phyloP scores from a whole-genome alignment of 2,329 filamentous ascomycete species.

The Cercospora sp. region DNA sequence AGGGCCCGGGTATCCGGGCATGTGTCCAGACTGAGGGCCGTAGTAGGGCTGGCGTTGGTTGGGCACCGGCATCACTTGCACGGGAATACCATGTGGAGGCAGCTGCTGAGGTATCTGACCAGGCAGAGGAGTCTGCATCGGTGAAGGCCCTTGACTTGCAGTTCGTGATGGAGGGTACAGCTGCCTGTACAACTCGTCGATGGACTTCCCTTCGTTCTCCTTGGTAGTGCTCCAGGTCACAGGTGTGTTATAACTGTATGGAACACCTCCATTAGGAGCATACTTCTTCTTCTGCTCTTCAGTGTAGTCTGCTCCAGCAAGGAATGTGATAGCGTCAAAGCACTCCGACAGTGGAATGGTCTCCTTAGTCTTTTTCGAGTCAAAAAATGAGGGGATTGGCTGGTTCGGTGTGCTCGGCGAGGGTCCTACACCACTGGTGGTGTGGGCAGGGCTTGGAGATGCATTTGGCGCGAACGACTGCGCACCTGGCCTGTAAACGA shows the following conservation, averaged over 20 bases:
- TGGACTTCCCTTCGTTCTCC: conserved; percentile 74
- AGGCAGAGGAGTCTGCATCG: conserved; percentile 59
- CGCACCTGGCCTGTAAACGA: conserved; percentile 81
- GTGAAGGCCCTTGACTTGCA: conserved; percentile 59
- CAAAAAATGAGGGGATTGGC: conserved; percentile 32
- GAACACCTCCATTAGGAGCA: conserved; percentile 77
- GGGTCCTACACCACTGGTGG: conserved; percentile 29
- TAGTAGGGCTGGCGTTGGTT: conserved; percentile 76
- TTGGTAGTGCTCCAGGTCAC: conserved; percentile 78
- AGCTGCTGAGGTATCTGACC: conserved; percentile 77
- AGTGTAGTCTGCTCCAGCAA: conserved; percentile 61
- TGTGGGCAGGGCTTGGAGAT: conserved; percentile 64
- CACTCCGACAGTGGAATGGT: conserved; percentile 52
- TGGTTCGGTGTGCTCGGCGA: conserved; percentile 25
- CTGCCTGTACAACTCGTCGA: conserved; percentile 75
- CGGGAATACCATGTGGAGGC: conserved; percentile 71
- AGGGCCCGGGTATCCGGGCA: conserved; percentile 48
- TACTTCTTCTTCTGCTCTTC: conserved; percentile 60
- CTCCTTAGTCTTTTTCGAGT: conserved; percentile 57
- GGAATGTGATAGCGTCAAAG: conserved; percentile 66
- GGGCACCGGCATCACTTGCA: conserved; percentile 67
- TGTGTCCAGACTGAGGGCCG: conserved; percentile 70
- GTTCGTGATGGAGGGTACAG: conserved; percentile 72
- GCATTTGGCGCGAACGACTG: conserved; percentile 78
- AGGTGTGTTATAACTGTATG: conserved; percentile 77